Evolutionary conservation across 371 early-diverging fungal species (phyloP), one percentile per base, ranked within the genome.

Genomic region (Zychaea mexicana): DNA sequence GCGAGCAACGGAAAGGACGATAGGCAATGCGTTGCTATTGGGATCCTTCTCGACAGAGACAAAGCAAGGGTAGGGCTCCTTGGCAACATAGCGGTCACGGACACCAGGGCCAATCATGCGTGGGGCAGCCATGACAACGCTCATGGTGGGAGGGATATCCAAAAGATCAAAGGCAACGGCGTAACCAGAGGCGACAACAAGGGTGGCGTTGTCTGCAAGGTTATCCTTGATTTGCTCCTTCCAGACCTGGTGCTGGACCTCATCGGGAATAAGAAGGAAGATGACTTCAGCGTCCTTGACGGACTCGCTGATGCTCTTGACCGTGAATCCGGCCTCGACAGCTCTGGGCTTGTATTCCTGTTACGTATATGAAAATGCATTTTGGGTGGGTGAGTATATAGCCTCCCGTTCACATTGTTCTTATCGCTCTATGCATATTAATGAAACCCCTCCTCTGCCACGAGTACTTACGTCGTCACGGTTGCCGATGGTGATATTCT

Each of bases 41-140:
- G 57, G 38, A 26, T 70, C 42, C 13, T 56, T 60, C 28, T 70
- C 70, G 24, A 70, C 67, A 21, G 70, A 70, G 31, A 70, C 70
- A 53, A 70, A 70, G 52, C 70, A 70, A 17, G 70, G 70, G 15
- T 70, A 70, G 31, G 70, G 70, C 19, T 70, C 61, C 52, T 70
- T 66, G 55, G 70, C 70, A 59, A 70, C 67, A 42, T 39, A 70
- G 32, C 70, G 62, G 36, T 70, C 70, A 52, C 70, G 70, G 8
- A 70, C 70, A 66, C 70, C 70, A 30, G 70, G 62, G 28, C 70
- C 70, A 42, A 70, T 70, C 70, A 70, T 70, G 19, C 70, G 66
- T n/a, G 70, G 70, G 10, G 70, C 70, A 60, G 61, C 70, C 70
- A 70, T 70, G 19, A 70, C 70, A 26, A 70, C 70, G 42, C 57